A percentile compares a stretch with the other conserved stretches of the same genome.
These are phyloP conservation scores for Raphanus raphanistrum DNA, from an alignment of 345 rosid genomes.

Conservation along the genomic window DNA sequence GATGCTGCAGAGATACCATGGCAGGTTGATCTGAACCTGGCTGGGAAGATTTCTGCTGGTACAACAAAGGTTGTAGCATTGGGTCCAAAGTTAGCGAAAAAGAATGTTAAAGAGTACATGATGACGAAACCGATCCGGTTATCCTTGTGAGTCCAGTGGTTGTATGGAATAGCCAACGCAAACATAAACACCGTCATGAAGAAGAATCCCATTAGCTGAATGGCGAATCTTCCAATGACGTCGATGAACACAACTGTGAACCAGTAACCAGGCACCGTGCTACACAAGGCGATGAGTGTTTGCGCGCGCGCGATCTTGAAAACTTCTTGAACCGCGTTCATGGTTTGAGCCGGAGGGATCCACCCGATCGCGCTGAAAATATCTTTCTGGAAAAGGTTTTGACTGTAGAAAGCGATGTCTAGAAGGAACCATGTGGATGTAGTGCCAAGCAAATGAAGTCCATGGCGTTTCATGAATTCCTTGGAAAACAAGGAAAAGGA, in stretches of 20 bases:
- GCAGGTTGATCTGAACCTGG: slow-evolving; percentile 80
- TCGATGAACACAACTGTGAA: slow-evolving; percentile 67
- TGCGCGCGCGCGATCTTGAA: slow-evolving; percentile 49
- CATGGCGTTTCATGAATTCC: slow-evolving; percentile 60
- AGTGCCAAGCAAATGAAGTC: slow-evolving; percentile 61
- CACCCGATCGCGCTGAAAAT: slow-evolving; percentile 42
- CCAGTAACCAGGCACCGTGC: slow-evolving; percentile 75
- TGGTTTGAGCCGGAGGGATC: not conserved
- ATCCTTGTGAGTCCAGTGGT: slow-evolving; percentile 66
- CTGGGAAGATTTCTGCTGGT: slow-evolving; percentile 87
- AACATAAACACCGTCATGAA: slow-evolving; percentile 62
- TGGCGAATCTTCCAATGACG: slow-evolving; percentile 56
- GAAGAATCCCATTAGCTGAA: slow-evolving; percentile 66
- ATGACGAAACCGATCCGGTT: slow-evolving; percentile 69
- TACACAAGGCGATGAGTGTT: slow-evolving; percentile 51
- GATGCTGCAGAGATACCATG: slow-evolving; percentile 75
- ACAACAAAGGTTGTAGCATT: slow-evolving; percentile 85
- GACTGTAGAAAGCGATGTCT: slow-evolving; percentile 65
- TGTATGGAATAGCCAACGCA: slow-evolving; percentile 52
- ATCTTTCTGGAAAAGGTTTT: slow-evolving; percentile 63
- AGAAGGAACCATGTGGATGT: slow-evolving; percentile 62
- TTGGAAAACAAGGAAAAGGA: slow-evolving; percentile 48
- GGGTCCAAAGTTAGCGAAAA: slow-evolving; percentile 88
- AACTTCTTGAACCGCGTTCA: slow-evolving; percentile 49
- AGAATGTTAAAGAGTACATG: slow-evolving; percentile 74